A percentile compares a stretch with the other conserved stretches of the same genome.
These are phyloP conservation scores for Chlorella sp. DNA, from an alignment of 139 green algal genomes.

Conservation along the genomic window DNA sequence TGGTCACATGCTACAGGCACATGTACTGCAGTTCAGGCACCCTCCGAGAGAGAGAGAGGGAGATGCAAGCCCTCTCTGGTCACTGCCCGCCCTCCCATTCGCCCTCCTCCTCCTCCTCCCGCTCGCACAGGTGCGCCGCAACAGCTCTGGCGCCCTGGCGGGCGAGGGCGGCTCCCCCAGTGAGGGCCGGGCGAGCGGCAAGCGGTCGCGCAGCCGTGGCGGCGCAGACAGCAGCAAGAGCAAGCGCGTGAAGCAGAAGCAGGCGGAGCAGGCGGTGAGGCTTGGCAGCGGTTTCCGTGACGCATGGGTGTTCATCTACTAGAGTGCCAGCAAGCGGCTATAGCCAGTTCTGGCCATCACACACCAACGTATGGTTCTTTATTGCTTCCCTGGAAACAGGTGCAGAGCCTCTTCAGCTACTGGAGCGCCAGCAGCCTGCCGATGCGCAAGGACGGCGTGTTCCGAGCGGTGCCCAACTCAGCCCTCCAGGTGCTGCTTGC, in stretches of 20 bases:
- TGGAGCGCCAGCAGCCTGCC: constrained; percentile 33
- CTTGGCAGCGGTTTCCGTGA: not conserved
- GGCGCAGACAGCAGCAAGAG: not conserved
- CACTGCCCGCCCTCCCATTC: too few relatives aligned
- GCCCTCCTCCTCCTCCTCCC: too few relatives aligned
- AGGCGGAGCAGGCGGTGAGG: constrained; percentile 59
- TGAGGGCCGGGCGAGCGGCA: not conserved
- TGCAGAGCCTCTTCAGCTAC: constrained; percentile 26
- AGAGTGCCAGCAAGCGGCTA: too few relatives aligned
- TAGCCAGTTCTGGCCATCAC: too few relatives aligned
- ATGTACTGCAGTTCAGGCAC: too few relatives aligned
- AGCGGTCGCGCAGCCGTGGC: not conserved
- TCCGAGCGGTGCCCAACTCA: constrained; percentile 47
- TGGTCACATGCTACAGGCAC: too few relatives aligned
- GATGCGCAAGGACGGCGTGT: constrained; percentile 54
- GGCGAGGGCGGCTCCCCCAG: not conserved
- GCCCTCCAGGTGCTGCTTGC: too few relatives aligned
- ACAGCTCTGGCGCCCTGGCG: not conserved
- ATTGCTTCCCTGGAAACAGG: not conserved
- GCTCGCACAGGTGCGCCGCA: not conserved
- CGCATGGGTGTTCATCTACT: too few relatives aligned
- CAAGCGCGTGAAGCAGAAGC: constrained; percentile 34
- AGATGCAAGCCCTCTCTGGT: too few relatives aligned
- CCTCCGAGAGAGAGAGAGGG: too few relatives aligned
- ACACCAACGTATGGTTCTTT: too few relatives aligned